Base-by-base conservation (phyloP, 768 basidiomycete genomes). In the Floccularia luteovirens region DNA sequence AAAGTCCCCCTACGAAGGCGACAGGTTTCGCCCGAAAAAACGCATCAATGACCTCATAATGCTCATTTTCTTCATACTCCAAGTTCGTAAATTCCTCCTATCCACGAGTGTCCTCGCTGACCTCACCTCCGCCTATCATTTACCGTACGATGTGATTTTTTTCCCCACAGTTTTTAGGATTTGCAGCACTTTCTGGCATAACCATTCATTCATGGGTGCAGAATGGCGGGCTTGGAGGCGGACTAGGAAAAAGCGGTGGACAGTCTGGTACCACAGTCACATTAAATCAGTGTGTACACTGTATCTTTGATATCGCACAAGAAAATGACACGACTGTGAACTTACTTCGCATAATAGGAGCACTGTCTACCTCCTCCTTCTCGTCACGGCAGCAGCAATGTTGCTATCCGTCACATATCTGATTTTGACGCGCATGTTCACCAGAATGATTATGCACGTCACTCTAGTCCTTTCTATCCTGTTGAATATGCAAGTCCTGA, bases 381-480 rank as follows among this genome's bases (percentile, higher is more conserved):
- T 90, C 31, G 76, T 87, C 31, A 77, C 81, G 2, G 87, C 71
- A 5, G 73, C 77, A 13, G 84, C 75, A 1, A 58, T 90, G 7
- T 45, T 85, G 8, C 63, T 90, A 12, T 84, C 88, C 5, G 60
- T 70, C 2, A 30, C 71, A 7, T 90, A 85, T 53, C 70, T 90
- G 33, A 67, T 84, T 59, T 64, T 90, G 43, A 71, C 79, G 14
- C 77, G 88, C 20, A 61, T 69, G 1, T 87, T 89, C 59, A 89
- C 87, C 25, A 77, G 64, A 47, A 54, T 70, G 8, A 82, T 90
- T 50, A 86, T 89, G 77, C 87, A 86, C 49, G 71, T 84, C 20
- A 84, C 83, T 3, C 68, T 86, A 5, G 57, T 85, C 22, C 61
- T 83, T 14, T 74, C 76, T 4, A 77, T 82, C 22, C 25, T 68